phyloP scores from a whole-genome alignment of 2,329 filamentous ascomycete genomes.

The Hyphodiscus sp. region DNA sequence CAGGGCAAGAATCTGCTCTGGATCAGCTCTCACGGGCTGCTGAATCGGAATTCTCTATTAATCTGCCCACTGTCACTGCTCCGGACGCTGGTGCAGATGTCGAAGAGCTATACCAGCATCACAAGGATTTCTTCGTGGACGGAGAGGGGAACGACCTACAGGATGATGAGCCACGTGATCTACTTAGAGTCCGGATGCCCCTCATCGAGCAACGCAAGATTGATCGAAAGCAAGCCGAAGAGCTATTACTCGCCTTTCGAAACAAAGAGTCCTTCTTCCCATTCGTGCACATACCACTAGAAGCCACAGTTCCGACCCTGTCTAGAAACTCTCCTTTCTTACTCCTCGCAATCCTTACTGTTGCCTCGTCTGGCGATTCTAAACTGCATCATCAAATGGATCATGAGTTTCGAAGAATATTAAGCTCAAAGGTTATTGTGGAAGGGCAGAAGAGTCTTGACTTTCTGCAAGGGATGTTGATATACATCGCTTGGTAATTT shows the following conservation, averaged over 20 bases:
- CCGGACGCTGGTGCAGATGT: constrained; percentile 19
- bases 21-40: constrained; percentile 1
- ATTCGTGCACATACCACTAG: constrained; percentile 21
- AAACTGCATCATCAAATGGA: constrained; percentile 24
- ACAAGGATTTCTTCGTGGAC: constrained; percentile 20
- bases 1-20: constrained; percentile 3
- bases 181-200: neutral
- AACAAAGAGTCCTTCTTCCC: constrained; percentile 20
- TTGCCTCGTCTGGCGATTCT: constrained; percentile 18
- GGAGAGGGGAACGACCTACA: constrained; percentile 1
- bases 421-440: constrained; percentile 36
- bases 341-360: constrained; percentile 24
- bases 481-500: constrained; percentile 52
- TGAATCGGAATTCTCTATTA: constrained; percentile 20
- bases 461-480: constrained; percentile 49
- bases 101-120: constrained; percentile 17
- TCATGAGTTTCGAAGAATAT: constrained; percentile 24
- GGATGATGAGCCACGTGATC: neutral
- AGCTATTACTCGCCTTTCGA: constrained; percentile 17
- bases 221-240: constrained; percentile 18
- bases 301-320: constrained; percentile 20
- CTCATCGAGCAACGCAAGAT: constrained; percentile 19
- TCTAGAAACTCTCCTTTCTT: constrained; percentile 24
- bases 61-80: constrained; percentile 17
- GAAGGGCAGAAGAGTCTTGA: constrained; percentile 52